These are phyloP conservation scores for Hericium rajendrae DNA, from an alignment of 768 basidiomycete species.

Conservation along the genomic window DNA sequence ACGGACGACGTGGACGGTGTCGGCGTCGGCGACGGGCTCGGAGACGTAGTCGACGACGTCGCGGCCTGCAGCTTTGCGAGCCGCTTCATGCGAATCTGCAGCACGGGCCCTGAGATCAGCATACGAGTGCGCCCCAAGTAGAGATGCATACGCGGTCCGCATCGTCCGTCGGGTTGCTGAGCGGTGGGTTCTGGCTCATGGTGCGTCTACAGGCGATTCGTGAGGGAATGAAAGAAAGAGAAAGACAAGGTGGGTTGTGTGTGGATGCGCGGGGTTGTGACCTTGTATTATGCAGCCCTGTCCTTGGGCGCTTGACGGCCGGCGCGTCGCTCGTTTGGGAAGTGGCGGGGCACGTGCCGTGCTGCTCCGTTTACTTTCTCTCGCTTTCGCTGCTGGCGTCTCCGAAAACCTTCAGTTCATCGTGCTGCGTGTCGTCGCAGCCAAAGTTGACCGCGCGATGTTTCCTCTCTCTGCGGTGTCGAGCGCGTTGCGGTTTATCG, in stretches of 20 bases:
- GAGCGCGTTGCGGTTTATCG: conserved; percentile 4
- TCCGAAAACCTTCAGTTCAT: neutral
- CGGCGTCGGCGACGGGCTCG: conserved; percentile 30
- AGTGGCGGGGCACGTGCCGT: neutral
- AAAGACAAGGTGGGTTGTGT: neutral
- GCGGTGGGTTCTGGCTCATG: conserved; percentile 15
- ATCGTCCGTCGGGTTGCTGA: conserved; percentile 51
- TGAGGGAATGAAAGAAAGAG: neutral
- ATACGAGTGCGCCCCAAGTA: neutral
- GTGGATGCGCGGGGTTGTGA: no score
- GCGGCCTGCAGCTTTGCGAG: conserved; percentile 70
- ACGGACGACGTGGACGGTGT: conserved; percentile 21
- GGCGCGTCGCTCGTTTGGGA: neutral
- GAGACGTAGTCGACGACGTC: conserved; percentile 18
- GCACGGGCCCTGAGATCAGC: neutral
- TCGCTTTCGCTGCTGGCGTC: neutral
- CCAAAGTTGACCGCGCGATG: conserved; percentile 10
- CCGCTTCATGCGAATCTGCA: conserved; percentile 84
- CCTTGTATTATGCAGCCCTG: no score
- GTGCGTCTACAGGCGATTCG: neutral
- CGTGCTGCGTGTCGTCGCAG: no score
- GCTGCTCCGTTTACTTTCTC: neutral
- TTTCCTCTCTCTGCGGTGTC: conserved; percentile 16
- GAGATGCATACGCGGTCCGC: conserved; percentile 57
- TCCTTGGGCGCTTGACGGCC: neutral